Base-by-base conservation (phyloP, 2,329 filamentous ascomycete species). In the Alternaria rosae region DNA sequence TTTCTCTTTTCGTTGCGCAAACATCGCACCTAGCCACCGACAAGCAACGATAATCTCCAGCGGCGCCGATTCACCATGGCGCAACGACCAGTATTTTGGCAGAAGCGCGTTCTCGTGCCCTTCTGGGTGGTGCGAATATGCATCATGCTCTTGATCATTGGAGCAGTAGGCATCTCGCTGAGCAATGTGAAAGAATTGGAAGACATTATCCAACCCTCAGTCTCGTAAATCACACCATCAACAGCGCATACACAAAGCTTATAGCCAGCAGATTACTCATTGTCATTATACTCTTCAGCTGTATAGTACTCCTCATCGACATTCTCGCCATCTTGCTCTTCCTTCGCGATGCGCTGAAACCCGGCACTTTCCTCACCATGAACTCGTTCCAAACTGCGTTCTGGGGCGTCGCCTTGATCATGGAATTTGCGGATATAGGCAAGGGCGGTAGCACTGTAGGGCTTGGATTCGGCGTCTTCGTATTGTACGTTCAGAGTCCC, bases 81-180 rank as follows among this genome's bases (percentile, higher is more conserved):
- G 38, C 62, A 64, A 41, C 64, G 67, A 62, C 59, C 69, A 15
- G 66, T 65, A 15, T 25, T 70, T 11, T 80, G 77, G 77, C 75
- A 78, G 67, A 80, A 79, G 71, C 75, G 78, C 48, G 68, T 80
- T 35, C 68, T 80, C 43, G 62, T 80, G 11, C 78, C 78, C 5
- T 75, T 78, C 56, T 80, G 78, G 78, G 56, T 70, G 4, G 44
- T 79, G 21, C 72, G 78, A 13, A 73, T 78, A 43, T 57, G 70
- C 26, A 59, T 77, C 8, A 78, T 78, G 70, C 8, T 78, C 42
- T 68, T 79, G 44, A 66, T 78, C 53, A 72, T 79, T 53, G 70
- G 59, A 13, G 58, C 65, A 45, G 79, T 74, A 52, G 70, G 67
- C 8, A 53, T 60, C 10, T 68, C 72, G n/a, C 59, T 78, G 48